Conservation (phyloP, 163 green algal species). For the Dunaliella salina region DNA sequence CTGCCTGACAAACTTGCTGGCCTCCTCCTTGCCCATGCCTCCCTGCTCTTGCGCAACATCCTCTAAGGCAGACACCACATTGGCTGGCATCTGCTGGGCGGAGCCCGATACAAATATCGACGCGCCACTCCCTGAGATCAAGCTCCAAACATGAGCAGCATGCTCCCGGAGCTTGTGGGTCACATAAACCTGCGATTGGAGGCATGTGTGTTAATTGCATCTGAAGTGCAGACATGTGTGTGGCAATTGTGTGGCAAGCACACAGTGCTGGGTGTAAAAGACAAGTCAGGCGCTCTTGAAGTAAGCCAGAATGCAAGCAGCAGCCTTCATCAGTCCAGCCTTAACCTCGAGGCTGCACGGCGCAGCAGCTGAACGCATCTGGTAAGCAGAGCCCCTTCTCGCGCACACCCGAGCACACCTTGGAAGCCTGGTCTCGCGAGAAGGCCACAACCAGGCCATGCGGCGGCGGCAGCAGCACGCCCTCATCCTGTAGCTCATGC, state of each 20-base stretch:
- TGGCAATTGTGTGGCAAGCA: no score
- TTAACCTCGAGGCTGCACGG: no score
- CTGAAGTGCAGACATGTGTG: no score
- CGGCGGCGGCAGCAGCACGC: conserved; percentile 36
- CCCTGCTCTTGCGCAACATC: conserved; percentile 50
- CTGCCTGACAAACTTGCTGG: conserved; percentile 45
- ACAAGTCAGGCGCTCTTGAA: no score
- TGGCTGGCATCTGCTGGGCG: conserved; percentile 83
- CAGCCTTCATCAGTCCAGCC: no score
- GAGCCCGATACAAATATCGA: conserved; percentile 80
- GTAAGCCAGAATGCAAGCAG: no score
- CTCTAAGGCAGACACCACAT: conserved; percentile 57
- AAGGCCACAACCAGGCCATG: conserved; percentile 68
- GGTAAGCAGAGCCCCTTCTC: no score
- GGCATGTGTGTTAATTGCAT: neutral
- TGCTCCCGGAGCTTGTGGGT: conserved; percentile 66
- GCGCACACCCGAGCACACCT: neutral
- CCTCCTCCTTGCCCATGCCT: conserved; percentile 35
- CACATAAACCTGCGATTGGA: conserved; percentile 70
- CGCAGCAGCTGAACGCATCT: no score
- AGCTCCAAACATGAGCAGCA: conserved; percentile 56
- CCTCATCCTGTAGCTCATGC: conserved; percentile 41
- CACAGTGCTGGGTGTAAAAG: no score
- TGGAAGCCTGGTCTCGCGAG: conserved; percentile 52
- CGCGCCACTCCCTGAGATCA: conserved; percentile 62